These are phyloP conservation scores for Phytophthora rubi DNA, from an alignment of 352 stramenopile species.

Conservation along the genomic window DNA sequence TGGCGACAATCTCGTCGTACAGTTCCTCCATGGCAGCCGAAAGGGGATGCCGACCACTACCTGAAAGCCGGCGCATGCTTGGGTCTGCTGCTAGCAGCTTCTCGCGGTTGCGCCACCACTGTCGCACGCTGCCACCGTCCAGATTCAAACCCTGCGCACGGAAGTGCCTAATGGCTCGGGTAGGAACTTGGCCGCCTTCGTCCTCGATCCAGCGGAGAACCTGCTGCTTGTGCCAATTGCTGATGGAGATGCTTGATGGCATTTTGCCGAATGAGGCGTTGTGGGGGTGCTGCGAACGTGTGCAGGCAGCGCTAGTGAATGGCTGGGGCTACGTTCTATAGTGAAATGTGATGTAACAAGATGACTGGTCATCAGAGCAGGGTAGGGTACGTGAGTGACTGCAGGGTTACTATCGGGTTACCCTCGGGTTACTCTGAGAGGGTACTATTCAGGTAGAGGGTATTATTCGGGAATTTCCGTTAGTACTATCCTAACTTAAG, in stretches of 20 bases:
- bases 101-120: conserved; percentile 28
- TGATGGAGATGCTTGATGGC: conserved; percentile 11
- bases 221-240: conserved; percentile 15
- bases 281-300: too few species aligned
- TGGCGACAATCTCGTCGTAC: conserved; percentile 17
- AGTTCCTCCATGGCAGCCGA: conserved; percentile 11
- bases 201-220: conserved; percentile 26
- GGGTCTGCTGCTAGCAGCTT: conserved; percentile 9
- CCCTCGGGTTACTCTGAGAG: not conserved
- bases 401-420: not conserved
- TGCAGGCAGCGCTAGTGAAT: too few species aligned
- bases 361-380: not conserved
- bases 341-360: not conserved
- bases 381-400: not conserved
- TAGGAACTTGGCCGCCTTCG: conserved; percentile 1
- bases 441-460: conserved; percentile 9
- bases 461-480: conserved; percentile 9
- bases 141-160: conserved; percentile 19
- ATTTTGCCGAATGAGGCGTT: not conserved
- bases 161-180: conserved; percentile 14
- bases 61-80: not conserved
- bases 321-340: not conserved
- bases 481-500: not conserved
- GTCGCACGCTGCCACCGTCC: conserved; percentile 3
- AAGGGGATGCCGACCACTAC: not conserved